These are phyloP conservation scores for Lipomyces lipofer DNA, from an alignment of 805 yeast genomes.

Conservation along the genomic window DNA sequence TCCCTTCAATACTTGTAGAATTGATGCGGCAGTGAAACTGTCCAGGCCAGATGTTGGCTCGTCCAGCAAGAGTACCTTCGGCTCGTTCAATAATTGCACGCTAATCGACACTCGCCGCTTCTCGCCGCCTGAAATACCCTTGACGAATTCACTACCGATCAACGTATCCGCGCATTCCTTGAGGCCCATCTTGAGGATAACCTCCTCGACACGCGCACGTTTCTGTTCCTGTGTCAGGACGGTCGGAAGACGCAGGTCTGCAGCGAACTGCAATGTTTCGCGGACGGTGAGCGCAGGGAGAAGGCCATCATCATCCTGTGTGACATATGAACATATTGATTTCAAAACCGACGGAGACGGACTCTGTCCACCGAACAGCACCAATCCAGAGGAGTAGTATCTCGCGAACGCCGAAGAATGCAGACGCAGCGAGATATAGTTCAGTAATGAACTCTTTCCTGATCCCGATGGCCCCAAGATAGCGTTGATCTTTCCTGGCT, in stretches of 20 bases:
- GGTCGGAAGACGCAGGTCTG: slow-evolving; percentile 60
- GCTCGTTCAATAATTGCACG: slow-evolving; percentile 69
- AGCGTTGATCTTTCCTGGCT: slow-evolving; percentile 61
- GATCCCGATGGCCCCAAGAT: slow-evolving; percentile 83
- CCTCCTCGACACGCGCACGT: slow-evolving; percentile 48
- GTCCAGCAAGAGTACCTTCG: slow-evolving; percentile 70
- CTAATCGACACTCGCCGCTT: slow-evolving; percentile 82
- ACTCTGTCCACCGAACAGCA: slow-evolving; percentile 46
- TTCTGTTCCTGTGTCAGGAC: slow-evolving; percentile 47
- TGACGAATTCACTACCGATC: slow-evolving; percentile 59
- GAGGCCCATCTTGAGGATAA: slow-evolving; percentile 70
- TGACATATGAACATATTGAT: slow-evolving; percentile 68
- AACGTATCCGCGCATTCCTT: slow-evolving; percentile 74
- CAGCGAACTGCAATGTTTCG: slow-evolving; percentile 74
- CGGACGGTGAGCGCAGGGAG: slow-evolving; percentile 71
- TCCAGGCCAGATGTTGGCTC: slow-evolving; percentile 92
- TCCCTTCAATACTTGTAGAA: slow-evolving; percentile 58
- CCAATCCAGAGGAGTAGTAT: slow-evolving; percentile 45
- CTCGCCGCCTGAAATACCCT: slow-evolving; percentile 78
- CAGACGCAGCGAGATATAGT: slow-evolving; percentile 61
- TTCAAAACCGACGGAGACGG: slow-evolving; percentile 43
- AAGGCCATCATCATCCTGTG: slow-evolving; percentile 76
- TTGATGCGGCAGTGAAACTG: slow-evolving; percentile 71
- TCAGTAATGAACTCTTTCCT: slow-evolving; percentile 70
- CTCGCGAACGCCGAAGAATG: slow-evolving; percentile 41